Conservation (phyloP, 768 basidiomycete genomes). For the Boletus reticulatus region DNA sequence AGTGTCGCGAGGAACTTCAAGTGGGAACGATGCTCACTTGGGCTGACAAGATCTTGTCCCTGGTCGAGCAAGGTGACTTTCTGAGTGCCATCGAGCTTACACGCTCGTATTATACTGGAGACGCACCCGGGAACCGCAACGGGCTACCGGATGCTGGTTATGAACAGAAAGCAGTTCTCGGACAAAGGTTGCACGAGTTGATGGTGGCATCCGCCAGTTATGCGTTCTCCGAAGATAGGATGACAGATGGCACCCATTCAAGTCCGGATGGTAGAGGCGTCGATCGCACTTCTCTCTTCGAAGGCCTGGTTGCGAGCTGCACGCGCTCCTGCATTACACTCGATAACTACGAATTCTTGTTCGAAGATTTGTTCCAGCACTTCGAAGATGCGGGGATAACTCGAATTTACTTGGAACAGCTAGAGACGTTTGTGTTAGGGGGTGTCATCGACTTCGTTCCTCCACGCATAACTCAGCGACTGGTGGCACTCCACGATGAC, state of each 20-base stretch:
- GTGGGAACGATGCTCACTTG: slow-evolving; percentile 90
- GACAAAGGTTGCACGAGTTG: slow-evolving; percentile 73
- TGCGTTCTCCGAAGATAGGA: slow-evolving; percentile 92
- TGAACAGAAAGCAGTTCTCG: slow-evolving; percentile 63
- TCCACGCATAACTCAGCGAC: slow-evolving; percentile 81
- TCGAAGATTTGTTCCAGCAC: slow-evolving; percentile 89
- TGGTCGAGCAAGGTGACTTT: slow-evolving; percentile 86
- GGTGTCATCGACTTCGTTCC: slow-evolving; percentile 74
- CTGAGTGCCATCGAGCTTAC: slow-evolving; percentile 86
- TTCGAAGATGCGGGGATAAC: slow-evolving; percentile 85
- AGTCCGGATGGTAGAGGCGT: slow-evolving; percentile 86
- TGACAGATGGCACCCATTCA: slow-evolving; percentile 84
- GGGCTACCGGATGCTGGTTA: slow-evolving; percentile 70
- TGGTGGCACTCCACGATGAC: slow-evolving; percentile 77
- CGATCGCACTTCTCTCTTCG: slow-evolving; percentile 87
- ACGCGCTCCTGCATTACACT: slow-evolving; percentile 79
- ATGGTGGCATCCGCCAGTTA: slow-evolving; percentile 87
- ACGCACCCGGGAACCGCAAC: slow-evolving; percentile 82
- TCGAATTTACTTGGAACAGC: slow-evolving; percentile 75
- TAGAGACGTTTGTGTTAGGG: slow-evolving; percentile 81
- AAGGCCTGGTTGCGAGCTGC: slow-evolving; percentile 77
- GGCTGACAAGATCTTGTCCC: slow-evolving; percentile 87
- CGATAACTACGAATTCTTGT: slow-evolving; percentile 81
- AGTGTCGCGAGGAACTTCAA: slow-evolving; percentile 66
- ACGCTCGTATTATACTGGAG: slow-evolving; percentile 74